Evolutionary conservation across 192 early-diverging fungal genomes (phyloP), one percentile per base, ranked within the genome.

Genomic region (Paraglomus occultum): DNA sequence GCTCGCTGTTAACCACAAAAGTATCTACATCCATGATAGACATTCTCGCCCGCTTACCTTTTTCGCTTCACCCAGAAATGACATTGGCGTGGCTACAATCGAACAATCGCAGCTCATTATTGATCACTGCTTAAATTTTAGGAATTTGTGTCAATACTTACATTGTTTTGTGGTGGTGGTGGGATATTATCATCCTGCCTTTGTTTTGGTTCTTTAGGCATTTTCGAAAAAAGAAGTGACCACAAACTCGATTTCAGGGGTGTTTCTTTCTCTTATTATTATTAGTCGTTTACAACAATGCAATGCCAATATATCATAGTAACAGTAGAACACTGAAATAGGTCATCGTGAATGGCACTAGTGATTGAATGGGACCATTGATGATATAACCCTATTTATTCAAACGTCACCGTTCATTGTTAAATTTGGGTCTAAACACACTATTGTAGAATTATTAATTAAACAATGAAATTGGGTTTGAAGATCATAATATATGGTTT

Each of bases 51-150:
- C 7, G 20, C 15, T 51, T 66, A 17, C 64, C 64, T 66, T 31
- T 66, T 66, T 20, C 23, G 47, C 20, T 66, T 66, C 51, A 66
- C 64, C 64, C 64, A 51, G 42, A 66, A 66, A 66, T 66, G 47
- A 51, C 64, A 66, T 51, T 66, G 64, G 22, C 64, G 64, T 38
- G 64, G 64, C 64, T 66, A 39, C 18, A 11, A 64, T 11, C 3
- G 20, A 38, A 46, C 14, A 47, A 22, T 48, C 61, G 11, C 44
- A 48, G 12, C 2, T 18, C 12, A 48, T 48, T 14, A 0, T 10
- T 48, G 31, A 17, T 23, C 45, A 49, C 38, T 12, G 12, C n/a
- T 6, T 45, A 43, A 20, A 23, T 31, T 60, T 23, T 14, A 45
- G 20, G n/a, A 42, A 14, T 22, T 23, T 55, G 20, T 22, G 11